These are phyloP conservation scores for Tagetes patula DNA, from an alignment of 129 eudicot species.

Conservation along the genomic window DNA sequence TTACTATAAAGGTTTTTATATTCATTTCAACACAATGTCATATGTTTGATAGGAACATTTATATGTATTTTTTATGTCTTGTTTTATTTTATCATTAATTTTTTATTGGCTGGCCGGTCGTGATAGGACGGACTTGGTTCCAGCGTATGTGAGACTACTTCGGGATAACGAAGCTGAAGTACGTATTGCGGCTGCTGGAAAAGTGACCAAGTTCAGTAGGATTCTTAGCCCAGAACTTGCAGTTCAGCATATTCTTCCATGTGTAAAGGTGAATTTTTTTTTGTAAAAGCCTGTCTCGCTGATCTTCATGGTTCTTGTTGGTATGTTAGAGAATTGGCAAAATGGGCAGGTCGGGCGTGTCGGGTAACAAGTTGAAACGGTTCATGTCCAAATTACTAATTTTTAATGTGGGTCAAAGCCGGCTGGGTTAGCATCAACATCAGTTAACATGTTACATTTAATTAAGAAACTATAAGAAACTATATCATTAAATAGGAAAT, in stretches of 20 bases:
- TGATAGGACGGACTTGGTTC: conserved; percentile 90
- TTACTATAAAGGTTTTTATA: not conserved
- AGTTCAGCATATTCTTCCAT: conserved; percentile 94
- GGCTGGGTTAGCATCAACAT: not conserved
- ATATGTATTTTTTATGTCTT: conserved; percentile 17
- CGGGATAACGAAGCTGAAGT: conserved; percentile 99
- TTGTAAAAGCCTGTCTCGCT: not conserved
- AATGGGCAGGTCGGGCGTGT: not conserved
- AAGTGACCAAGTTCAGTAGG: conserved; percentile 92
- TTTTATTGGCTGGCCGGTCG: conserved; percentile 13
- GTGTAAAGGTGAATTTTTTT: conserved; percentile 71
- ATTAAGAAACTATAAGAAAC: not conserved
- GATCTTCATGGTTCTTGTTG: not conserved
- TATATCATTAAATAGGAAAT: too few species aligned
- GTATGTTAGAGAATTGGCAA: not conserved
- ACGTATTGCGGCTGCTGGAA: conserved; percentile 99
- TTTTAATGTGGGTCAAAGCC: not conserved
- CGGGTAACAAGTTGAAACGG: not conserved
- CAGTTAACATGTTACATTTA: not conserved
- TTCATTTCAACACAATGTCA: not conserved
- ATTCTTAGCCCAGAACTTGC: conserved; percentile 93
- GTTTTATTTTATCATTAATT: not conserved
- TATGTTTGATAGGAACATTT: not conserved
- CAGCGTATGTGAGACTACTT: conserved; percentile 97
- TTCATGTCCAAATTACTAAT: not conserved